Conservation (phyloP, 108 stramenopile genomes). For the Phaeodactylum tricornutum region DNA sequence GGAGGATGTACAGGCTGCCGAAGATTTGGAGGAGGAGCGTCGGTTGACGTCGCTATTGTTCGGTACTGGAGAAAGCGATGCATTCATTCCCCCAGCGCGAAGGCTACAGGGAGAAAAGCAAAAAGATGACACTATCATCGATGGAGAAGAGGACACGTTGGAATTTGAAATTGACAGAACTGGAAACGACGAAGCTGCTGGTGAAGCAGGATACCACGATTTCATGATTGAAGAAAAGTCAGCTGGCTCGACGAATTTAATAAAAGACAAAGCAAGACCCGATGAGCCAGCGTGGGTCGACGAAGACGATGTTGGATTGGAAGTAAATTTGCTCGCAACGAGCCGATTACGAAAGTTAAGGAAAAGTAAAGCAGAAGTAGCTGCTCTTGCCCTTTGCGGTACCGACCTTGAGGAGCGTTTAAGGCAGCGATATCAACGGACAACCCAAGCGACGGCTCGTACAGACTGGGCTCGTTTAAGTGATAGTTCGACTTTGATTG, state of each 20-base stretch:
- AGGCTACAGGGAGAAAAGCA: neutral
- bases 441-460: constrained; percentile 39
- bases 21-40: constrained; percentile 26
- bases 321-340: constrained; percentile 19
- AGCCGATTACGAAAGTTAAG: constrained; percentile 64
- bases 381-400: constrained; percentile 32
- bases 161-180: constrained; percentile 37
- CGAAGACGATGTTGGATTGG: constrained; percentile 25
- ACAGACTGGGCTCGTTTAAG: constrained; percentile 64
- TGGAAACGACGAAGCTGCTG: constrained; percentile 10
- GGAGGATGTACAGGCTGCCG: constrained; percentile 1
- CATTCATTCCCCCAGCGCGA: neutral
- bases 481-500: neutral
- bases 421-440: constrained; percentile 53
- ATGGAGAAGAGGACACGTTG: constrained; percentile 5
- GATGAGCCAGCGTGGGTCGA: constrained; percentile 33
- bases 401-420: constrained; percentile 55
- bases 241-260: constrained; percentile 7
- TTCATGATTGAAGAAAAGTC: constrained; percentile 5
- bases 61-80: constrained; percentile 17
- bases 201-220: neutral
- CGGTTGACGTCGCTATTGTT: constrained; percentile 32
- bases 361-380: constrained; percentile 30
- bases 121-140: neutral
- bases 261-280: constrained; percentile 2